phyloP scores from a whole-genome alignment of 139 green algal species.

The Coelastrella sp. region DNA sequence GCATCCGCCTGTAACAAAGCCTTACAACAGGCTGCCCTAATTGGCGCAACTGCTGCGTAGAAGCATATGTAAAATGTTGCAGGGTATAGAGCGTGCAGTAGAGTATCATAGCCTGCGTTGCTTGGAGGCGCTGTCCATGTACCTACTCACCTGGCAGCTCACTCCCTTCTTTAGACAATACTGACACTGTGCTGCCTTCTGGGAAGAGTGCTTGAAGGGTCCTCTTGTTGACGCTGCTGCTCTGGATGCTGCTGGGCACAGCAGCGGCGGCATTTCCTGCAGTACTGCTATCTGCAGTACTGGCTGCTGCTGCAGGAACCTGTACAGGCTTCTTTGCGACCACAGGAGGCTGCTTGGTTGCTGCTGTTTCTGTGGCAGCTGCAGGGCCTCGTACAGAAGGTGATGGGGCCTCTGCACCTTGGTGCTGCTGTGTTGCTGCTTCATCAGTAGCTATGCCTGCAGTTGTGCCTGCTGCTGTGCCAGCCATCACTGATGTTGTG shows the following conservation, averaged over 20 bases:
- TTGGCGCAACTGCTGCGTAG: no score
- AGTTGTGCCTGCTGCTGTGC: no score
- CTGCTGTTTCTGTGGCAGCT: not conserved
- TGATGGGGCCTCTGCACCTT: not conserved
- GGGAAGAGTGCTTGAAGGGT: not conserved
- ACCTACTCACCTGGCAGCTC: conserved; percentile 31
- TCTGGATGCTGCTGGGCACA: conserved; percentile 8
- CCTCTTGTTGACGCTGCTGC: conserved; percentile 13
- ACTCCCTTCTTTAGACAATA: conserved; percentile 1
- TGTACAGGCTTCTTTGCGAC: conserved; percentile 3
- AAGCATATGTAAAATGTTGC: no score
- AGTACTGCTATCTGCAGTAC: no score
- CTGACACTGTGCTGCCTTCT: conserved; percentile 5
- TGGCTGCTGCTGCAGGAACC: not conserved
- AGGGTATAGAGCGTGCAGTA: no score
- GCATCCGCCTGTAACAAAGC: no score
- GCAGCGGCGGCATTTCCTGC: not conserved
- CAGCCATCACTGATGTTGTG: no score
- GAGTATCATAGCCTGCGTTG: no score
- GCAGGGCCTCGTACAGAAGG: not conserved
- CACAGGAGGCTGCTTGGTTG: not conserved
- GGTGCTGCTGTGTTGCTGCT: no score
- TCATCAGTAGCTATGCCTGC: not conserved
- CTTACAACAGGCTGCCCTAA: no score
- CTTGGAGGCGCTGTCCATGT: no score